Conservation (phyloP, 345 rosid genomes). For the Acer saccharum region DNA sequence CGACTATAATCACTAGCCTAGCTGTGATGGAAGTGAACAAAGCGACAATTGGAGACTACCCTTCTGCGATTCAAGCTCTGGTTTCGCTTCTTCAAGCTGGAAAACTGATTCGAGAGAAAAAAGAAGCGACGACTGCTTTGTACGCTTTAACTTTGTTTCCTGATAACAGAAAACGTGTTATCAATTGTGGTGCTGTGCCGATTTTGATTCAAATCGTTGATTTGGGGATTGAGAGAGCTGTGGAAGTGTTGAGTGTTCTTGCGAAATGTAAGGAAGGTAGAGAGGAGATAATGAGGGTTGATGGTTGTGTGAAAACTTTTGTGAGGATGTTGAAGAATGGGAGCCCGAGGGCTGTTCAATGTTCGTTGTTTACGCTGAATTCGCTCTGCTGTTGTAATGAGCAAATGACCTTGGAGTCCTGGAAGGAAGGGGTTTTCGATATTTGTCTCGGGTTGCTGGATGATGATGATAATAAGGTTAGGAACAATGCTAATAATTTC, state of each 20-base stretch:
- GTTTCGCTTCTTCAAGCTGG: conserved; percentile 64
- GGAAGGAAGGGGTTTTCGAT: conserved; percentile 62
- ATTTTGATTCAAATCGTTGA: conserved; percentile 55
- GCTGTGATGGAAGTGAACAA: conserved; percentile 96
- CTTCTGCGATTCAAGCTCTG: conserved; percentile 63
- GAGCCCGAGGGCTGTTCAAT: conserved; percentile 67
- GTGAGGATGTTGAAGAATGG: conserved; percentile 61
- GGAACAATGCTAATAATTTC: conserved; percentile 68
- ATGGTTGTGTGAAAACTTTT: conserved; percentile 63
- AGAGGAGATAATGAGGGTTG: conserved; percentile 61
- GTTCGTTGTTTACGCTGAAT: conserved; percentile 68
- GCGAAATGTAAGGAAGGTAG: conserved; percentile 91
- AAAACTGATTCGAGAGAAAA: conserved; percentile 62
- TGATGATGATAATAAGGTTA: conserved; percentile 81
- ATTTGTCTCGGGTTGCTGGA: conserved; percentile 63
- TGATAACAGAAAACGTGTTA: conserved; percentile 68
- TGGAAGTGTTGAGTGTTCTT: conserved; percentile 80
- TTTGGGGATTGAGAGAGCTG: conserved; percentile 82
- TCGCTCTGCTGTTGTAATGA: conserved; percentile 59
- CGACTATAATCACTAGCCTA: conserved; percentile 83
- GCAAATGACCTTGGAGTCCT: conserved; percentile 45
- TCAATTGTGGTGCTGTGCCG: conserved; percentile 73
- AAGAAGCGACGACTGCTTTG: conserved; percentile 92
- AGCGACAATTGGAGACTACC: conserved; percentile 85
- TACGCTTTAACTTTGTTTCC: conserved; percentile 77